Percentiles rank a stretch among this genome's conserved stretches.
Conservation (phyloP, 1,284 basidiomycete species). For the Schizophyllum commune region DNA sequence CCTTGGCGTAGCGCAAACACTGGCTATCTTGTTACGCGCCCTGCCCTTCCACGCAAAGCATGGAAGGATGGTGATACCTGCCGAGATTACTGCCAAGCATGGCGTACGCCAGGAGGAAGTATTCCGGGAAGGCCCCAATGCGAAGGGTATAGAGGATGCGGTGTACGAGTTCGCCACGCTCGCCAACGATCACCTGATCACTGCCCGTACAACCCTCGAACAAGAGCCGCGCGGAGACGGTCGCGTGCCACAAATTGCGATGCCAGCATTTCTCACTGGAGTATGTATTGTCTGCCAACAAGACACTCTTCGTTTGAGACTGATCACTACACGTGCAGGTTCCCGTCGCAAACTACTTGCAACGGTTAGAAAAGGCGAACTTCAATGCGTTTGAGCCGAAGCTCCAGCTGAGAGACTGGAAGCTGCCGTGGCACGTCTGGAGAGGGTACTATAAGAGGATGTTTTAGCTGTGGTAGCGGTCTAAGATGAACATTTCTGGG, state of each 20-base stretch:
- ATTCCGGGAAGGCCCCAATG: conserved; percentile 61
- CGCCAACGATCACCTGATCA: conserved; percentile 87
- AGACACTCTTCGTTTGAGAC: conserved; percentile 9
- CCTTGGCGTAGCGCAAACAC: conserved; percentile 64
- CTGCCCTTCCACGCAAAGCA: conserved; percentile 72
- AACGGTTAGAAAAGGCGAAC: conserved; percentile 66
- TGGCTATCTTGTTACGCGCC: conserved; percentile 68
- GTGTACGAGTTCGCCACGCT: conserved; percentile 86
- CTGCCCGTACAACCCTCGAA: conserved; percentile 74
- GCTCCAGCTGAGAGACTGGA: conserved; percentile 76
- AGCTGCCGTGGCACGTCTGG: conserved; percentile 83
- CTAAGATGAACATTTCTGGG: not conserved
- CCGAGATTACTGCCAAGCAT: conserved; percentile 76
- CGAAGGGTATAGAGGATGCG: conserved; percentile 62
- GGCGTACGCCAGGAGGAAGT: conserved; percentile 84
- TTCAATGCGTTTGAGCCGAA: conserved; percentile 79
- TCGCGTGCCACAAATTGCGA: conserved; percentile 48
- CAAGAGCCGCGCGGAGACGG: conserved; percentile 45
- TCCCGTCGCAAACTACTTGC: conserved; percentile 68
- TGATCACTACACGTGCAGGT: conserved; percentile 38
- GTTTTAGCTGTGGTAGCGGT: not conserved
- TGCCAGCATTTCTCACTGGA: conserved; percentile 75
- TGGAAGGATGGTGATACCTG: conserved; percentile 74
- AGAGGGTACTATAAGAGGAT: conserved; percentile 42
- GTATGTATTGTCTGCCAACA: conserved; percentile 39